Conservation (phyloP, 176 grass and related monocot genomes). For the Puccinellia tenuiflora region DNA sequence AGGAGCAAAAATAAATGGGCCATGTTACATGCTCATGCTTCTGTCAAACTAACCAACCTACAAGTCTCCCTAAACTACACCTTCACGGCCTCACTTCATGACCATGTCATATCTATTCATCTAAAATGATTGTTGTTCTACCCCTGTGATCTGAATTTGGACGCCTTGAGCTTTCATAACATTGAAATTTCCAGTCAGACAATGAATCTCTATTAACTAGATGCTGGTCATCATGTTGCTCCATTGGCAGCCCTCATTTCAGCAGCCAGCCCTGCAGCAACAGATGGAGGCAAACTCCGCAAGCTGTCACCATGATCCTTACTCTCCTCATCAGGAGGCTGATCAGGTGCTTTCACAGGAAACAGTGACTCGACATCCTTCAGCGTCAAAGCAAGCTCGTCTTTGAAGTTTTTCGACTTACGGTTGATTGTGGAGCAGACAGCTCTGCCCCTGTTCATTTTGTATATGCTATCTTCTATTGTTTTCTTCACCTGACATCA, state of each 20-base stretch:
- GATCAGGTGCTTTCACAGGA: slow-evolving; percentile 42
- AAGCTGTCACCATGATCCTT: slow-evolving; percentile 37
- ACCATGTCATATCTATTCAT: neutral
- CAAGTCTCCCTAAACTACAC: neutral
- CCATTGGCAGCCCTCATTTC: slow-evolving; percentile 65
- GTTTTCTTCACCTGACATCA: slow-evolving; percentile 69
- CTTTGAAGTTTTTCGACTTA: slow-evolving; percentile 69
- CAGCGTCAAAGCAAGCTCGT: slow-evolving; percentile 71
- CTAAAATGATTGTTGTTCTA: neutral
- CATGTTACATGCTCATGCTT: neutral
- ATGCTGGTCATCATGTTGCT: slow-evolving; percentile 24
- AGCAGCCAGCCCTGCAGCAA: slow-evolving; percentile 83
- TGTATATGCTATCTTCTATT: slow-evolving; percentile 93
- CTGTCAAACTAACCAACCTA: neutral
- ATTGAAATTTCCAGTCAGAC: neutral
- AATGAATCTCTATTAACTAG: neutral
- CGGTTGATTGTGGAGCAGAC: slow-evolving; percentile 56
- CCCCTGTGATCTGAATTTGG: neutral
- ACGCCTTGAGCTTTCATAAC: neutral
- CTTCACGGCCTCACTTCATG: neutral
- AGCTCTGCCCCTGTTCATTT: slow-evolving; percentile 59
- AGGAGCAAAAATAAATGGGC: neutral
- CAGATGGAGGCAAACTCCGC: slow-evolving; percentile 64
- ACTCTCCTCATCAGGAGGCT: slow-evolving; percentile 28
- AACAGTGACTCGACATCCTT: slow-evolving; percentile 77